Conservation (phyloP, 2,329 filamentous ascomycete genomes). For the Alternaria tenuissima region DNA sequence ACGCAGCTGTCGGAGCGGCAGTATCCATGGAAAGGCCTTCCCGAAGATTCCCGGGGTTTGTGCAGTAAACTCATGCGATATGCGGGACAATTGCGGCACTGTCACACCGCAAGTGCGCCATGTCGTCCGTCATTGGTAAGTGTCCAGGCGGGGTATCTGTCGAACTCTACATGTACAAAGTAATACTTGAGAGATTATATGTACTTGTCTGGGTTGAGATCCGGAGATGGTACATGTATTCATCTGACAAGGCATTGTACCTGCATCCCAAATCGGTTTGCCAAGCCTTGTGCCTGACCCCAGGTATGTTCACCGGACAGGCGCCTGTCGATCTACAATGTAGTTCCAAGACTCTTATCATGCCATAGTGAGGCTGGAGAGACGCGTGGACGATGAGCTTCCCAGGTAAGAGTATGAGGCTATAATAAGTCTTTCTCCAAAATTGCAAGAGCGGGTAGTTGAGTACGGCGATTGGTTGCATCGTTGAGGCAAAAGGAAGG, state of each 20-base stretch:
- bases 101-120: neutral
- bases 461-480: neutral
- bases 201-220: neutral
- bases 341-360: neutral
- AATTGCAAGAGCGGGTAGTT: neutral
- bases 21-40: too few species aligned
- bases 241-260: neutral
- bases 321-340: neutral
- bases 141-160: neutral
- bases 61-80: neutral
- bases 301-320: neutral
- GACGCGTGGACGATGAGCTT: fast-evolving
- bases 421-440: neutral
- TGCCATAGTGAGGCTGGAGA: neutral
- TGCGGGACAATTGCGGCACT: neutral
- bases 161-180: neutral
- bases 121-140: neutral
- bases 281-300: neutral
- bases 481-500: neutral
- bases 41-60: neutral
- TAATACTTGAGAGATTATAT: neutral
- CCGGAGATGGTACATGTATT: neutral
- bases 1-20: neutral
- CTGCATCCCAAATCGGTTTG: neutral
- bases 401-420: neutral